Evolutionary conservation across 306 rosid species (phyloP), one percentile per base, ranked within the genome.

Genomic region (Corylus americana): DNA sequence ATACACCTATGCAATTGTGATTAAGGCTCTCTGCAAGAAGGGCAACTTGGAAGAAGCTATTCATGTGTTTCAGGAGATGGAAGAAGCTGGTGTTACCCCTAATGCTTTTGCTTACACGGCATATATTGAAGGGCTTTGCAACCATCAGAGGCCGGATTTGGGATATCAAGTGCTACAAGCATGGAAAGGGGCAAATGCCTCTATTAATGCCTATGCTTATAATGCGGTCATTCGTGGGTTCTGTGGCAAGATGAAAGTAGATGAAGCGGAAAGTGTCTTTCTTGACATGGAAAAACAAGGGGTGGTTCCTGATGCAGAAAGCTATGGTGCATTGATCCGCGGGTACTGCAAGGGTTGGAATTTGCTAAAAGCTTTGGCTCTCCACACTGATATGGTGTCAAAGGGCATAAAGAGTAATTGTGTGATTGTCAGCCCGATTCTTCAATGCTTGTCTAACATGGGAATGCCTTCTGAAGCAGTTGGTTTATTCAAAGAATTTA

Each of bases 91-190:
- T 69, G 76, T 92, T 47, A 68, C 63, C 42, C 86, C 91, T 11
- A 31, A 55, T 68, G 80, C 90, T 9, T 91, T 83, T 81, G 92
- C 94, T 62, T 86, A 79, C 73, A 57, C 87, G 17, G 70, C 89
- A 22, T 89, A 76, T 76, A 87, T 94, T 75, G 90, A 89, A 83
- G 98, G 97, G 75, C 80, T 94, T 63, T 94, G 98, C 71, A 82
- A 70, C 79, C 83, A 78, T 77, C 73, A 54, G 44, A 61, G 66
- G 66, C 74, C 98, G 14, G 88, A 72, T 85, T 63, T 64, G 79
- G 98, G 93, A 74, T 92, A 87, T 79, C 71, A 78, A 77, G 74
- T 89, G 47, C 89, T 94, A 37, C 88, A 75, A 76, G 80, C 73
- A 31, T 91, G 90, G 78, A 88, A 80, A 76, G 79, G 13, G 49